Conservation (phyloP, 1,139 yeast species). For the Ogataea hybrid region DNA sequence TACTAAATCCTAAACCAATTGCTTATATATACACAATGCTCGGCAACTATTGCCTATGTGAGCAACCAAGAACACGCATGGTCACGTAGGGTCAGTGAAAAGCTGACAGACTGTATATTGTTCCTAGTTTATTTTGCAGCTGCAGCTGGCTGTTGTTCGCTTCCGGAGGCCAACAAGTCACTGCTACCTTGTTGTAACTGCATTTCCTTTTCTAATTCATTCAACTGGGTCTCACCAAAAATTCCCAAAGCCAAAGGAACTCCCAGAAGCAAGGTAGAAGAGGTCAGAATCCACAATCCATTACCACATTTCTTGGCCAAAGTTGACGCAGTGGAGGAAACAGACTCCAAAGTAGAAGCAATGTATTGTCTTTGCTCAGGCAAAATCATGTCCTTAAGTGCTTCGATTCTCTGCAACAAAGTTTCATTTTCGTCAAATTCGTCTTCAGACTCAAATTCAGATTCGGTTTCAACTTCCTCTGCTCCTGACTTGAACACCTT, state of each 20-base stretch:
- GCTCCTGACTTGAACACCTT: constrained; percentile 18
- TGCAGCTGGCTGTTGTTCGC: constrained; percentile 54
- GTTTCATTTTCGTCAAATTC: constrained; percentile 84
- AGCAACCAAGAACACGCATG: background rate
- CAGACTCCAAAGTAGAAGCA: constrained; percentile 32
- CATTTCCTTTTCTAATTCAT: constrained; percentile 92
- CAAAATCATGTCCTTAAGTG: constrained; percentile 87
- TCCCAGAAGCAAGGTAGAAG: constrained; percentile 83
- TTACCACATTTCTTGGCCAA: constrained; percentile 64
- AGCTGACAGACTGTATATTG: background rate
- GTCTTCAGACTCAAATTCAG: constrained; percentile 51
- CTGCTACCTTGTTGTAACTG: constrained; percentile 75
- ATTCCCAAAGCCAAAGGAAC: constrained; percentile 91
- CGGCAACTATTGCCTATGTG: background rate
- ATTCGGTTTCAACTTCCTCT: constrained; percentile 25
- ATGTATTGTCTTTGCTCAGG: constrained; percentile 69
- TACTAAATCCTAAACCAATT: background rate
- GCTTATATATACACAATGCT: constrained; percentile 4
- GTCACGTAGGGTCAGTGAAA: too few relatives aligned
- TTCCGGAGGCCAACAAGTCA: constrained; percentile 78
- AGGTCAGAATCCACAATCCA: constrained; percentile 80
- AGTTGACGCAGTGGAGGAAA: constrained; percentile 45
- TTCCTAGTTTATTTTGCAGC: constrained; percentile 18
- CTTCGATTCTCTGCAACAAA: constrained; percentile 78
- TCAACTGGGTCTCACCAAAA: constrained; percentile 87